Evolutionary conservation across 306 rosid genomes (phyloP).

Genomic region (Glycine tomentella): DNA sequence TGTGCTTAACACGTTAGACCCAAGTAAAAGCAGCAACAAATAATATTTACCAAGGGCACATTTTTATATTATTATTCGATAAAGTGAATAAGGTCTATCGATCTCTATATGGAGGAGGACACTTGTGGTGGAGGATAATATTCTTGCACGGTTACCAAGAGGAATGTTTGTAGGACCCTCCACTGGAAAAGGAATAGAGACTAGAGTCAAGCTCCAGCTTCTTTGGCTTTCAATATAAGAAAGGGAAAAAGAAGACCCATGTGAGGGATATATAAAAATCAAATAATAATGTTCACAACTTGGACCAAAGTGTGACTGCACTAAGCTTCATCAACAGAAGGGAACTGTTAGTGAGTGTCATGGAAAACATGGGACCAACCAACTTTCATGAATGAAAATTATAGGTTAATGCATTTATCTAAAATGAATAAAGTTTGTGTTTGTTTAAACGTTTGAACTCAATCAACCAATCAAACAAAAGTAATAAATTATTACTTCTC

Average conservation of each 20-base stretch:
- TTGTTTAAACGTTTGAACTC: too few relatives aligned
- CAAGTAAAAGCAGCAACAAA: neutral
- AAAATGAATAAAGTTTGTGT: too few relatives aligned
- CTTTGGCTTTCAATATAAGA: constrained; percentile 57
- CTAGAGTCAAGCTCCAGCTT: constrained; percentile 47
- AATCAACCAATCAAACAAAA: too few relatives aligned
- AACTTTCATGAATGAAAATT: neutral
- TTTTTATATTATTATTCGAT: constrained; percentile 4
- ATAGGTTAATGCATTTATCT: neutral
- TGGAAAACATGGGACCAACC: constrained; percentile 42
- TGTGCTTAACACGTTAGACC: constrained; percentile 41
- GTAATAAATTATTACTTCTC: too few relatives aligned
- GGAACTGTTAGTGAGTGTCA: constrained; percentile 27
- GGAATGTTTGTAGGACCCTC: constrained; percentile 80
- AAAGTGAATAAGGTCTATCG: constrained; percentile 30
- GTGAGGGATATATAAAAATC: constrained; percentile 39
- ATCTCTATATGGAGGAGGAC: constrained; percentile 29
- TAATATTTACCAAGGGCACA: constrained; percentile 1
- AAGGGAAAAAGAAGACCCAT: constrained; percentile 39
- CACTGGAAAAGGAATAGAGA: constrained; percentile 42
- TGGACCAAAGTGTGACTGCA: constrained; percentile 38
- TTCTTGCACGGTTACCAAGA: constrained; percentile 63
- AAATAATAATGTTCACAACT: constrained; percentile 48
- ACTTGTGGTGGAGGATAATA: constrained; percentile 53
- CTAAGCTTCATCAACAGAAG: constrained; percentile 18